These are phyloP conservation scores for Ilex paraguariensis DNA, from an alignment of 305 asterid species.

Conservation along the genomic window DNA sequence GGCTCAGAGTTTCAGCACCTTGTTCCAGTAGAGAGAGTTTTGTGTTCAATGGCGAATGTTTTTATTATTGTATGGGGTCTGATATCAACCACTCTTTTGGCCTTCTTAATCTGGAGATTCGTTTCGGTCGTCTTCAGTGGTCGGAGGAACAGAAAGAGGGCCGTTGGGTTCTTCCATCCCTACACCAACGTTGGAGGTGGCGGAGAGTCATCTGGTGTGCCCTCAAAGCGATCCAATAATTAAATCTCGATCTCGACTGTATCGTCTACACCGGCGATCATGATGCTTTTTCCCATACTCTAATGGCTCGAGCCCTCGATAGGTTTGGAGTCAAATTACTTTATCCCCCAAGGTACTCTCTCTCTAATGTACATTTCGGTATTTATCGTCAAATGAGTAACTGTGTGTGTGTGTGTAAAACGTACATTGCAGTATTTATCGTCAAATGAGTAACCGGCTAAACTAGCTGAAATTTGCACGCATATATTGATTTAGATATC, in stretches of 20 bases:
- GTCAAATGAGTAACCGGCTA: no score
- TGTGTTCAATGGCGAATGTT: no score
- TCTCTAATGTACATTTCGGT: no score
- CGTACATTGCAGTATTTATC: no score
- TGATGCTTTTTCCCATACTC: constrained; percentile 65
- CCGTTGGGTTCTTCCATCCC: constrained; percentile 38
- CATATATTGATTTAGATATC: no score
- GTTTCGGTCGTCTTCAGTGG: constrained; percentile 23
- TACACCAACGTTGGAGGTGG: constrained; percentile 81
- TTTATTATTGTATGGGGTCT: constrained; percentile 10
- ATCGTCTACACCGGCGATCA: constrained; percentile 82
- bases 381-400: no score
- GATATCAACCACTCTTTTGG: constrained; percentile 16
- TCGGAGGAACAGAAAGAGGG: constrained; percentile 45
- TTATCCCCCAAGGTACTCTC: constrained; percentile 50
- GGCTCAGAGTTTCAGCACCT: no score
- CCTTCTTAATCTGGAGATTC: constrained; percentile 27
- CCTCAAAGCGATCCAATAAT: constrained; percentile 85
- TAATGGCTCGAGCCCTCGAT: constrained; percentile 62
- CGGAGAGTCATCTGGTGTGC: constrained; percentile 97
- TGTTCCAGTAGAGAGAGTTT: no score
- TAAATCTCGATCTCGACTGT: constrained; percentile 66
- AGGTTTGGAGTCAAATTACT: constrained; percentile 82
- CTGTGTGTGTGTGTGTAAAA: no score
- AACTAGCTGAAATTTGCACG: no score